Base-by-base conservation (phyloP, 352 stramenopile genomes). In the Phytophthora syringae region DNA sequence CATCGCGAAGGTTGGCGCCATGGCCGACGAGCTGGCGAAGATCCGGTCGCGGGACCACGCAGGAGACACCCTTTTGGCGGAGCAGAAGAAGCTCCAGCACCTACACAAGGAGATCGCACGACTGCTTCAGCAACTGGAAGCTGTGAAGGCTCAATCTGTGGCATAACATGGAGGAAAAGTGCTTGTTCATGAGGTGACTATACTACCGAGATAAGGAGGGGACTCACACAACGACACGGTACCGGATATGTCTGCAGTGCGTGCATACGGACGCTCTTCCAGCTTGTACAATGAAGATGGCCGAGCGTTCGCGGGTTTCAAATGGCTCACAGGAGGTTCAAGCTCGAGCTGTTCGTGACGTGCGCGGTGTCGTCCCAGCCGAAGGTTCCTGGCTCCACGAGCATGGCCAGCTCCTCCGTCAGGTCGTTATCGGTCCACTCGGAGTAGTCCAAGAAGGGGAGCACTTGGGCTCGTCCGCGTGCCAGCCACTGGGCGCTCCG, bases 81-180 rank as follows among this genome's bases (percentile, higher is more conserved):
- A 93, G 28, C 72, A 89, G 27, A 72, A 68, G 15, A 92, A 88
- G 50, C 77, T 90, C 3, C 70, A 84, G 30, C 73, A 79, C 3
- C 56, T 94, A 9, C 76, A 89, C 27, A 64, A 74, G 13, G 81
- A 92, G 30, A 89, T 92, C 34, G 62, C 67, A 11, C 76, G 71
- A 32, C 78, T 81, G 16, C 50, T 89, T 27, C 73, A 85, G 25
- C 79, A 90, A 68, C 58, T 93, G 1, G 57, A 89, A 52, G 55
- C 55, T 15, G 49, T 74, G 1, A 73, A 77, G 34, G 51, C 44
- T 32, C 59, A 71, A 59, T 55, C 45, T 57, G 59, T n/a, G n/a
- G n/a, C n/a, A n/a, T n/a, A n/a, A n/a, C 48, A 60, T 70, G 52
- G 37, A 39, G 45, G 42, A 57, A 47, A 51, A 60, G 50, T 64